phyloP scores from a whole-genome alignment of 306 rosid genomes.

The Cyclanthera cordifolia region DNA sequence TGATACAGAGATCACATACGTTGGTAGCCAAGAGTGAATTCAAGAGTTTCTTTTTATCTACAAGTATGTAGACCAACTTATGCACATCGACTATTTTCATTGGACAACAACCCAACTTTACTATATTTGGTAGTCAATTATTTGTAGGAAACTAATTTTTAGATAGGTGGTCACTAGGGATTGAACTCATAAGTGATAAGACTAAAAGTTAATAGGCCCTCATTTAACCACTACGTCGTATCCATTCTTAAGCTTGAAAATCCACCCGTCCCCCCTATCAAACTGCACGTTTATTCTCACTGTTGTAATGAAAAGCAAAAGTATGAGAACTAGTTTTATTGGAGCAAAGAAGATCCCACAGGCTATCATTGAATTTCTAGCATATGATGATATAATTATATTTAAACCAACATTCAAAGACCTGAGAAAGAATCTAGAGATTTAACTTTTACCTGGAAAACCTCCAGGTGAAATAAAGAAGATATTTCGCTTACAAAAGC shows the following conservation, averaged over 20 bases:
- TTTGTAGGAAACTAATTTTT: too few relatives aligned
- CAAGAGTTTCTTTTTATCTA: too few relatives aligned
- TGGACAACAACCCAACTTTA: too few relatives aligned
- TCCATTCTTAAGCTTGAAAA: too few relatives aligned
- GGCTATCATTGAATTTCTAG: not conserved
- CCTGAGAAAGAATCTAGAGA: not conserved
- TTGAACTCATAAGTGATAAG: too few relatives aligned
- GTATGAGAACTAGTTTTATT: constrained; percentile 2
- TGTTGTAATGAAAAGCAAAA: not conserved
- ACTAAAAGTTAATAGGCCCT: too few relatives aligned
- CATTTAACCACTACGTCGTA: too few relatives aligned
- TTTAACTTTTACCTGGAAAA: constrained; percentile 51
- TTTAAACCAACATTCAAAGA: not conserved
- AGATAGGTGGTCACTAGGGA: too few relatives aligned
- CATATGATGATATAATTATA: not conserved
- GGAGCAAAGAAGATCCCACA: not conserved
- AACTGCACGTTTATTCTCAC: not conserved
- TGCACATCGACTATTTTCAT: too few relatives aligned
- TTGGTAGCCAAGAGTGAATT: not conserved
- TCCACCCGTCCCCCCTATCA: too few relatives aligned
- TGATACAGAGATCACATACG: not conserved
- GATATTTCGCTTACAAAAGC: constrained; percentile 32
- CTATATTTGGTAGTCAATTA: too few relatives aligned
- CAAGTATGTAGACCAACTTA: too few relatives aligned
- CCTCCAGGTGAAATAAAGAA: constrained; percentile 48